Evolutionary conservation across 495 filamentous ascomycete genomes (phyloP), one percentile per base, ranked within the genome.

Genomic region (Aspergillus heteromorphus): DNA sequence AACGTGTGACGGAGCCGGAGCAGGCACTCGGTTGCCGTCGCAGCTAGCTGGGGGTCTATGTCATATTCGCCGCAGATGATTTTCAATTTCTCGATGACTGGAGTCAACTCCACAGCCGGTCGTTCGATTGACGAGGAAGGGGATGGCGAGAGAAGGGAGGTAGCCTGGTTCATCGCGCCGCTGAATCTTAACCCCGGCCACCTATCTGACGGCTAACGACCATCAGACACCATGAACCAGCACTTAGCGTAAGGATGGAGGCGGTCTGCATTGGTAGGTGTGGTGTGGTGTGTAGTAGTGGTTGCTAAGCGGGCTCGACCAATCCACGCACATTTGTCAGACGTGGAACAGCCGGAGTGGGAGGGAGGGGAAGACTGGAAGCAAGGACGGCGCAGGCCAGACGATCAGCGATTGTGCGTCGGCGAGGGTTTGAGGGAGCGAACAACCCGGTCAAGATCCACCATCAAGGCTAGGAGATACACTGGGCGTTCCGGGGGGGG

Each of bases 121-220:
- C 79, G 77, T 43, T 83, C 81, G 53, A 79, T 73, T 58, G 76
- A 70, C 47, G 78, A 77, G 58, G 83, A 81, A 13, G 84, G 86
- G 45, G 83, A 88, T 59, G 84, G 80, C 54, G 83, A 78, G 64
- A 78, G 80, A 56, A 63, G 59, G 60, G 81, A 73, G 60, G 73
- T 70, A 53, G 71, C 63, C 65, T 65, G 63, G 62, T 58, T 63
- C 67, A 70, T 70, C 50, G 57, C 65, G 63, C 63, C 61, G 63
- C 72, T 56, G 60, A 68, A 70, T 63, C 60, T 71, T 68, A 68
- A 61, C 67, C 66, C 69, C 65, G 64, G 48, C 57, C 60, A 65
- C 67, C 68, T 62, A 59, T 56, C 61, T 63, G 67, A 69, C 65
- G 63, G 63, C 63, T 61, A 61, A 54, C 55, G 56, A 72, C 70